Conservation (phyloP, 345 rosid genomes). For the Syzygium aqueum region DNA sequence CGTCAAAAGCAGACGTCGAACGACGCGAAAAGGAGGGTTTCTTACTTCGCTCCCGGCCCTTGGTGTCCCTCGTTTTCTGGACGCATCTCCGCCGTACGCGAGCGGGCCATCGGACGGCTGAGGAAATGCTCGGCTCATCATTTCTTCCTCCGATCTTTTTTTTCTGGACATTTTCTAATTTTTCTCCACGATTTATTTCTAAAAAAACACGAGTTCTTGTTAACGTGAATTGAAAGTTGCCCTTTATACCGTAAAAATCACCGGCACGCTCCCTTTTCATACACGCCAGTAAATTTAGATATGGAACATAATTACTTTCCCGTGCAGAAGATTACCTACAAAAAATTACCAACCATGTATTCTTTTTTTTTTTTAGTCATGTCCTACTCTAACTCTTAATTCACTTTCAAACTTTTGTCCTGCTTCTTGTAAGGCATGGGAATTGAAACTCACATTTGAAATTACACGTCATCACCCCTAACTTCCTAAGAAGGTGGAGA, state of each 20-base stretch:
- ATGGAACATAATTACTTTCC: background rate
- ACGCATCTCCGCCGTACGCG: background rate
- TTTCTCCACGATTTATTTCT: background rate
- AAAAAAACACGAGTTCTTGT: background rate
- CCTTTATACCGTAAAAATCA: too few relatives aligned
- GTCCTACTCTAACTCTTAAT: too few relatives aligned
- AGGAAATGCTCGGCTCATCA: background rate
- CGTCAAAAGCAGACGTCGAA: background rate
- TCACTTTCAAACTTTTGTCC: too few relatives aligned
- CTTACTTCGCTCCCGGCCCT: background rate
- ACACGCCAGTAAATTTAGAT: background rate
- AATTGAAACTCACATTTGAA: too few relatives aligned
- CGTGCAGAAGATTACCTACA: background rate
- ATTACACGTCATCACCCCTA: too few relatives aligned
- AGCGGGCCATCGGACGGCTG: background rate
- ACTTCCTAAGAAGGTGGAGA: too few relatives aligned
- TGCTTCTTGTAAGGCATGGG: too few relatives aligned
- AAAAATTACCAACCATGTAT: background rate
- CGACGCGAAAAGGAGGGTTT: background rate
- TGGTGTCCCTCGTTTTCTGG: background rate
- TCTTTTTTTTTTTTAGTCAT: too few relatives aligned
- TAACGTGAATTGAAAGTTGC: background rate
- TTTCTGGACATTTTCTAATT: background rate
- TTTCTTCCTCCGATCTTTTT: background rate
- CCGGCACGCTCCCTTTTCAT: background rate